Evolutionary conservation across 129 eudicot genomes (phyloP).

Genomic region (Helianthus tuberosus): DNA sequence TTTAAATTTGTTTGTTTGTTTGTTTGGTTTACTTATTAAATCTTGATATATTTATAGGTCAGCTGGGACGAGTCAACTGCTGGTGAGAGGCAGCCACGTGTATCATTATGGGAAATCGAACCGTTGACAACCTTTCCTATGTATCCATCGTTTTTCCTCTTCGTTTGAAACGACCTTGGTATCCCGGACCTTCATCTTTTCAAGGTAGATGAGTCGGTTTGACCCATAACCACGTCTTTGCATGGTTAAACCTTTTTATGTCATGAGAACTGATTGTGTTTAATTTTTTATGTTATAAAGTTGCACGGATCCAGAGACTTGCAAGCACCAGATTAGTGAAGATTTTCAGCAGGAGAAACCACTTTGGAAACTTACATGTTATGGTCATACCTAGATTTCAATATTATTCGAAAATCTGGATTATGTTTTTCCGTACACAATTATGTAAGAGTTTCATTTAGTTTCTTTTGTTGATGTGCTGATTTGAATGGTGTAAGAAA

Average conservation of each 20-base stretch:
- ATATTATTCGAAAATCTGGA: no score
- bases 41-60: neutral
- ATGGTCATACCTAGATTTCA: no score
- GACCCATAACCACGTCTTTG: no score
- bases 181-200: no score
- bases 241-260: no score
- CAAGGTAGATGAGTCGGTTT: no score
- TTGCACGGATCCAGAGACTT: conserved; percentile 88
- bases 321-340: conserved; percentile 68
- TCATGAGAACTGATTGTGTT: conserved; percentile 3
- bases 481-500: no score
- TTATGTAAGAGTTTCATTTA: no score
- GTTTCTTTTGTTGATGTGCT: no score
- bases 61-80: conserved; percentile 2
- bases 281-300: conserved; percentile 47
- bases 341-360: conserved; percentile 84
- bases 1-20: no score
- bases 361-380: neutral
- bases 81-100: conserved; percentile 7
- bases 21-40: no score
- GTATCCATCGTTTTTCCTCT: conserved; percentile 1
- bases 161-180: neutral
- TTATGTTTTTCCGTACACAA: no score
- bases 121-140: conserved; percentile 1
- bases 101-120: neutral